Evolutionary conservation across 2,329 filamentous ascomycete species (phyloP).

Genomic region (Exophiala aquamarina): DNA sequence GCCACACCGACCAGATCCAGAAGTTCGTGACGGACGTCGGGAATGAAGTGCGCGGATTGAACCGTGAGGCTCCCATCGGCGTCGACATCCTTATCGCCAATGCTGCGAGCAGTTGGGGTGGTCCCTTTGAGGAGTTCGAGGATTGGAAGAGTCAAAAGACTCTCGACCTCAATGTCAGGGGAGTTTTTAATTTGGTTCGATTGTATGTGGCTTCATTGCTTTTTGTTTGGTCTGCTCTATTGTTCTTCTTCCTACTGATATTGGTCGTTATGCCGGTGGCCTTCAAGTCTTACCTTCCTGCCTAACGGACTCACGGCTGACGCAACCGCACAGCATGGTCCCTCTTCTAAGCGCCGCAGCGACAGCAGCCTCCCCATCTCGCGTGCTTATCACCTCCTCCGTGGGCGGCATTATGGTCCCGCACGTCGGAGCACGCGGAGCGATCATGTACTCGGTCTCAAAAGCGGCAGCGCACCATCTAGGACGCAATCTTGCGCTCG

Average conservation of each 20-base stretch:
- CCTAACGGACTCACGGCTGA: background rate
- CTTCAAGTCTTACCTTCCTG: background rate
- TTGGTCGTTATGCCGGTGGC: too few relatives aligned
- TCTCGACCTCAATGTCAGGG: slow-evolving; percentile 20
- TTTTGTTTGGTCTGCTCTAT: background rate
- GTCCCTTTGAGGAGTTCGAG: slow-evolving; percentile 17
- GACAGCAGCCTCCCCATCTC: slow-evolving; percentile 8
- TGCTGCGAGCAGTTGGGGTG: slow-evolving; percentile 22
- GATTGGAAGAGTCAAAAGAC: slow-evolving; percentile 20
- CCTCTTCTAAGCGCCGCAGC: slow-evolving; percentile 10
- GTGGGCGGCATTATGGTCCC: slow-evolving; percentile 19
- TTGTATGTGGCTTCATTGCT: slow-evolving; percentile 30
- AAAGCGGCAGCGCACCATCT: slow-evolving; percentile 42
- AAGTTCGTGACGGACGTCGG: slow-evolving; percentile 15
- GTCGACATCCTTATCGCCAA: slow-evolving; percentile 27
- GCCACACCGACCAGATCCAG: slow-evolving; percentile 17
- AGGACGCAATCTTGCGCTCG: slow-evolving; percentile 39
- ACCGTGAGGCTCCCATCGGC: slow-evolving; percentile 1
- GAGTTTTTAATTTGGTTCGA: slow-evolving; percentile 24
- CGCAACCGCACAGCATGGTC: slow-evolving; percentile 14
- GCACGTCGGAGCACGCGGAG: slow-evolving; percentile 14
- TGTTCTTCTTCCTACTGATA: background rate
- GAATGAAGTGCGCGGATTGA: background rate
- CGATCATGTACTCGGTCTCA: slow-evolving; percentile 36
- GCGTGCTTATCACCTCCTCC: slow-evolving; percentile 18